phyloP scores from a whole-genome alignment of 2,329 filamentous ascomycete genomes.

The Hymenoscyphus repandus region DNA sequence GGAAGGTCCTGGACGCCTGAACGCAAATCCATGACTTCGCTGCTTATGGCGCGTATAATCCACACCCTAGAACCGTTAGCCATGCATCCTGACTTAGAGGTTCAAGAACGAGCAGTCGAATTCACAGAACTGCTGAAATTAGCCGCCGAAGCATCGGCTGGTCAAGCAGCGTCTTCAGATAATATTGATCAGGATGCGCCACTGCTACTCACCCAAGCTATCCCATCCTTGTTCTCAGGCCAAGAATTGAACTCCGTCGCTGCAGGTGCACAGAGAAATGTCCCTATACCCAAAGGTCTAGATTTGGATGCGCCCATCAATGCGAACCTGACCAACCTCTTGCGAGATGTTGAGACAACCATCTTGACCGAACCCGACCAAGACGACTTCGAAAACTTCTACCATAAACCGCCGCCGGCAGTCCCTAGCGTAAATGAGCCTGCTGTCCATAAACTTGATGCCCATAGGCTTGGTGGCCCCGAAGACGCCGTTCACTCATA shows the following conservation, averaged over 20 bases:
- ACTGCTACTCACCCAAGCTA: slow-evolving; percentile 80
- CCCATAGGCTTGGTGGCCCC: slow-evolving; percentile 25
- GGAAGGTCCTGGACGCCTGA: slow-evolving; percentile 64
- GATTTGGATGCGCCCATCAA: slow-evolving; percentile 83
- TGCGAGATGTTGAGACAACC: slow-evolving; percentile 51
- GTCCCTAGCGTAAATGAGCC: slow-evolving; percentile 47
- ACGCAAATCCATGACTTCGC: slow-evolving; percentile 66
- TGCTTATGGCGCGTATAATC: slow-evolving; percentile 77
- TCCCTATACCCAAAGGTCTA: slow-evolving; percentile 70
- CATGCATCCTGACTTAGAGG: slow-evolving; percentile 81
- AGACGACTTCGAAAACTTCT: slow-evolving; percentile 64
- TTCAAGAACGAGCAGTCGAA: slow-evolving; percentile 91
- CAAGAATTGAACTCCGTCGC: slow-evolving; percentile 92
- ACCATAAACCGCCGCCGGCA: slow-evolving; percentile 49
- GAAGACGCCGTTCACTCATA: slow-evolving; percentile 50
- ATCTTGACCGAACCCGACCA: slow-evolving; percentile 48
- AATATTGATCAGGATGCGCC: slow-evolving; percentile 62
- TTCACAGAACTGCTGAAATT: slow-evolving; percentile 86
- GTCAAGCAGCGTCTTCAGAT: slow-evolving; percentile 54
- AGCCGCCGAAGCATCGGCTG: slow-evolving; percentile 72
- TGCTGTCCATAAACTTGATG: slow-evolving; percentile 48
- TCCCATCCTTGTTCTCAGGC: slow-evolving; percentile 80
- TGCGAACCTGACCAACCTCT: slow-evolving; percentile 60
- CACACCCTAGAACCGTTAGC: slow-evolving; percentile 75
- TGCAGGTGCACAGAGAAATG: slow-evolving; percentile 73